Conservation (phyloP, 139 green algal genomes). For the Chlorella sp. region DNA sequence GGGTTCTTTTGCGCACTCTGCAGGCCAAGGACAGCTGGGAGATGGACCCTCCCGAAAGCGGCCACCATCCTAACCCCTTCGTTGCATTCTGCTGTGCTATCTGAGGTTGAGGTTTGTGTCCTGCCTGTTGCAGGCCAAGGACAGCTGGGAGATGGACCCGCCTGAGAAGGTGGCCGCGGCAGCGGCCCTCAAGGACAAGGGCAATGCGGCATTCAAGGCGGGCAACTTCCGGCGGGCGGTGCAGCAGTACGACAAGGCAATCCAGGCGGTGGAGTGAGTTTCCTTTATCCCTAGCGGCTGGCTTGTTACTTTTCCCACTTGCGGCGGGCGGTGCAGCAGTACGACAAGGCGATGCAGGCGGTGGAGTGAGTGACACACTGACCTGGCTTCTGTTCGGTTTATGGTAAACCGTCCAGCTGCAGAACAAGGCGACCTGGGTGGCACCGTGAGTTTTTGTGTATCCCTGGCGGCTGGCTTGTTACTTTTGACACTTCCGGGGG, state of each 20-base stretch:
- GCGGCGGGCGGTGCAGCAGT: no score
- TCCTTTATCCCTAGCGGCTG: no score
- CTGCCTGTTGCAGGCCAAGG: conserved; percentile 83
- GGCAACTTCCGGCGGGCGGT: conserved; percentile 72
- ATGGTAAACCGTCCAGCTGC: background rate
- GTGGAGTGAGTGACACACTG: background rate
- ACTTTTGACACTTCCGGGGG: conserved; percentile 66
- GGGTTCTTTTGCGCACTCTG: no score
- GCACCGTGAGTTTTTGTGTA: no score
- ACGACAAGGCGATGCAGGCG: background rate
- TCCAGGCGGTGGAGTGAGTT: conserved; percentile 63
- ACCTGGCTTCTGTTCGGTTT: background rate
- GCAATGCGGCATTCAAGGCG: conserved; percentile 91
- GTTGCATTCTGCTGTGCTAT: no score
- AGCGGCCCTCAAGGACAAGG: conserved; percentile 81
- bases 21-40: conserved; percentile 93
- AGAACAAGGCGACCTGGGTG: no score
- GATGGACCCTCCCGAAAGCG: conserved; percentile 87
- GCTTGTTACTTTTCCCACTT: no score
- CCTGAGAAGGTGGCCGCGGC: conserved; percentile 86
- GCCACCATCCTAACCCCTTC: no score
- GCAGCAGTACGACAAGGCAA: conserved; percentile 70
- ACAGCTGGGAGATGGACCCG: conserved; percentile 88
- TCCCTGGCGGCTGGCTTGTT: no score
- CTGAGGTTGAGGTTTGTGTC: no score